Evolutionary conservation across 192 early-diverging fungal genomes (phyloP).

Genomic region (Haplosporangium gracile): DNA sequence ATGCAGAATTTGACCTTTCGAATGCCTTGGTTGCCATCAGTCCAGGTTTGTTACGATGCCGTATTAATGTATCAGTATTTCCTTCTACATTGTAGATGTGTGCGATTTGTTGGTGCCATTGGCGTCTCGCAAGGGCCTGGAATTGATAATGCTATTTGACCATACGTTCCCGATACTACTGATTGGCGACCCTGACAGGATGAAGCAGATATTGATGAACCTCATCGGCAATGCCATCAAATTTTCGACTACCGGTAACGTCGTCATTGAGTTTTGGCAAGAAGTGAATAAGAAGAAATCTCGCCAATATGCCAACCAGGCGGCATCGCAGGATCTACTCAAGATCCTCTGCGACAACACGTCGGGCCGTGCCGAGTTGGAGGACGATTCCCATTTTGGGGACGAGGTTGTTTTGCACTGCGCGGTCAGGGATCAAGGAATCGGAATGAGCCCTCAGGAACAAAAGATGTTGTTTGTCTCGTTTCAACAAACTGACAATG

Average conservation of each 20-base stretch:
- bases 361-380: neutral
- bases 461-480: conserved; percentile 55
- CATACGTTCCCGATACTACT: conserved; percentile 66
- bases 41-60: no score
- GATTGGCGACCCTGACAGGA: conserved; percentile 75
- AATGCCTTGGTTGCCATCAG: neutral
- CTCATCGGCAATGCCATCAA: conserved; percentile 83
- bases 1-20: neutral
- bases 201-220: conserved; percentile 82
- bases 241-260: conserved; percentile 50
- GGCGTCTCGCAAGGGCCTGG: conserved; percentile 73
- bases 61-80: neutral
- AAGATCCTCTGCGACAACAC: neutral
- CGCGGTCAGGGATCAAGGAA: conserved; percentile 44
- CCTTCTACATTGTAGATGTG: conserved; percentile 34
- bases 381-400: conserved; percentile 13
- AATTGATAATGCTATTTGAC: conserved; percentile 68
- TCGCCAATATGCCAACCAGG: neutral
- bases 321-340: neutral
- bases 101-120: conserved; percentile 72
- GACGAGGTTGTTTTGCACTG: conserved; percentile 44
- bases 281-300: conserved; percentile 5
- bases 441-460: conserved; percentile 48
- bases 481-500: conserved; percentile 54
- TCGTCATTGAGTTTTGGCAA: conserved; percentile 43